Evolutionary conservation across 1,284 basidiomycete species (phyloP).

Genomic region (Tilletiopsis washingtonensis): DNA sequence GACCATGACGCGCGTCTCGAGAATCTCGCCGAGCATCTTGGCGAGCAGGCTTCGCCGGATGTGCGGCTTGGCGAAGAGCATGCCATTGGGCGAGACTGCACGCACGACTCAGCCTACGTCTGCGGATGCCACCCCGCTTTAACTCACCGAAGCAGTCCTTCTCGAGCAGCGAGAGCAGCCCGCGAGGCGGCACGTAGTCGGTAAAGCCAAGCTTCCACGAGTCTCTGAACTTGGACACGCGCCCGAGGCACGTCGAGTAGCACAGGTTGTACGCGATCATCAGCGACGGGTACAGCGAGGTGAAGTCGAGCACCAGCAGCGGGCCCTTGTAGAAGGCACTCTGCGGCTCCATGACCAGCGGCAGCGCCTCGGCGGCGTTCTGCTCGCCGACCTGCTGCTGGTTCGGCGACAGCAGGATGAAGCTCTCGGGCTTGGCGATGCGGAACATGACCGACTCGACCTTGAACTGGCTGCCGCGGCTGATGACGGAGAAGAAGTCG

Average conservation of each 20-base stretch:
- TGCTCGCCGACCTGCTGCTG: constrained; percentile 55
- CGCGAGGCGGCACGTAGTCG: constrained; percentile 1
- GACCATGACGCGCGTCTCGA: constrained; percentile 96
- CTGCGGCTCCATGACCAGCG: constrained; percentile 86
- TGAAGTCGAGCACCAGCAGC: constrained; percentile 86
- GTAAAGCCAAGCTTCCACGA: constrained; percentile 67
- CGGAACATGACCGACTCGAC: constrained; percentile 97
- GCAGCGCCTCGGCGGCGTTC: constrained; percentile 90
- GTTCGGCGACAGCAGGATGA: constrained; percentile 39
- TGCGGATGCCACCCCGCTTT: no score
- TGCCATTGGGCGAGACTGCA: constrained; percentile 70
- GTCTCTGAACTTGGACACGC: constrained; percentile 73
- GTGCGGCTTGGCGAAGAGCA: constrained; percentile 79
- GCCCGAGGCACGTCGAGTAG: constrained; percentile 77
- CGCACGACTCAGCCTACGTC: no score
- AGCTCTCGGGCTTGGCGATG: constrained; percentile 89
- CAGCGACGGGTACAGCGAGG: constrained; percentile 87
- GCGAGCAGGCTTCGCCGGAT: constrained; percentile 77
- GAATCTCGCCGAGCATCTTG: constrained; percentile 83
- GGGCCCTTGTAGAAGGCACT: constrained; percentile 90
- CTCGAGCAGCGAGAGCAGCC: constrained; percentile 9
- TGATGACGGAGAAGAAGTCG: constrained; percentile 91
- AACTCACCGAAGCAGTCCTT: constrained; percentile 15
- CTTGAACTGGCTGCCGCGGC: constrained; percentile 92
- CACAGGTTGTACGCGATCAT: constrained; percentile 89